Evolutionary conservation across 495 filamentous ascomycete species (phyloP).

Genomic region (Neurospora sp.): DNA sequence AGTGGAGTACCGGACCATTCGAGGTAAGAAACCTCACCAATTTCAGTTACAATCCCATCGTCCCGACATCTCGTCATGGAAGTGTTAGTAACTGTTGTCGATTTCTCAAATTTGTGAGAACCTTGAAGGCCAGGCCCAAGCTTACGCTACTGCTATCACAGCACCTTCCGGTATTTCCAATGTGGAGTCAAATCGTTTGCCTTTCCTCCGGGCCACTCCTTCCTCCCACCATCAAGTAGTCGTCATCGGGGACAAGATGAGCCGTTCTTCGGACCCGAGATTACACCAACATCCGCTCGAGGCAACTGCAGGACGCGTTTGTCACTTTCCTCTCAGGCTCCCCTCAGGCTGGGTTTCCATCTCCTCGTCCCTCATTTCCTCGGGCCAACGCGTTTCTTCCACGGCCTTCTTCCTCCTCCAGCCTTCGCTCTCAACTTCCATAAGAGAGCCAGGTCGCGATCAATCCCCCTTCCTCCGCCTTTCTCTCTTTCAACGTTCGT

Average conservation of each 20-base stretch:
- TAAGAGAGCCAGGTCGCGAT: background rate
- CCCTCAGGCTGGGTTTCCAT: background rate
- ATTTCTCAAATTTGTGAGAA: background rate
- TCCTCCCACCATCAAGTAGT: background rate
- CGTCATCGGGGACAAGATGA: background rate
- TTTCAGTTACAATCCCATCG: too few relatives aligned
- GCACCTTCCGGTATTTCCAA: background rate
- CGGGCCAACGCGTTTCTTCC: background rate
- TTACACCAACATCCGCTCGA: background rate
- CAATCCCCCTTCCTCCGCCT: background rate
- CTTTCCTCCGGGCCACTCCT: background rate
- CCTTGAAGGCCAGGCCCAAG: background rate
- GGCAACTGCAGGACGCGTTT: background rate
- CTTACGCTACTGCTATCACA: background rate
- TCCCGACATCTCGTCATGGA: too few relatives aligned
- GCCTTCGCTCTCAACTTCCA: background rate
- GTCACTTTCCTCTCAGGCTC: background rate
- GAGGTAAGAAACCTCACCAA: background rate
- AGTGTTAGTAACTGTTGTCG: background rate
- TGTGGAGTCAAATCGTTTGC: background rate
- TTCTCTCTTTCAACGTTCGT: background rate
- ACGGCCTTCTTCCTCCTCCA: background rate
- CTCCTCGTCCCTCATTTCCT: background rate
- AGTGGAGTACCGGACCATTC: background rate
- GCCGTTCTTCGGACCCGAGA: background rate